Evolutionary conservation across 164 flowering plant species (phyloP).

Genomic region (Santalum album): DNA sequence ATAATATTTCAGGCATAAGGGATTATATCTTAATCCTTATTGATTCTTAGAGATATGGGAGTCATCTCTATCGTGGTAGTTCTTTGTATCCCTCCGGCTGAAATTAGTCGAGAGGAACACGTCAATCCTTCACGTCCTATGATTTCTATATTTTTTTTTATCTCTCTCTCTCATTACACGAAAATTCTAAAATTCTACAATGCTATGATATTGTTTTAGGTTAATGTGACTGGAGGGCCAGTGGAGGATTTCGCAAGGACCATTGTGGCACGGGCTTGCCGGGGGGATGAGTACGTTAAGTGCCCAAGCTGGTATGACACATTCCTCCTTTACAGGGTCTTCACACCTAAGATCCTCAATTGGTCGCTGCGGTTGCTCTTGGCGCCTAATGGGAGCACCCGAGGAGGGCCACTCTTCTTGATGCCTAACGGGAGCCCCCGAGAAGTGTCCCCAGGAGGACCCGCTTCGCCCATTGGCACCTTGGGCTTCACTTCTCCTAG

Average conservation of each 20-base stretch:
- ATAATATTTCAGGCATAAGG: too few relatives aligned
- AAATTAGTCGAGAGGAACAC: too few relatives aligned
- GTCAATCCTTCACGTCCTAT: too few relatives aligned
- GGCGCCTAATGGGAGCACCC: conserved; percentile 18
- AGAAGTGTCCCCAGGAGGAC: conserved; percentile 34
- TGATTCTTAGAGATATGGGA: too few relatives aligned
- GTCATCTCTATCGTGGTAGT: too few relatives aligned
- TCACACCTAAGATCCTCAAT: conserved; percentile 57
- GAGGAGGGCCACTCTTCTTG: too few relatives aligned
- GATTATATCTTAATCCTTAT: too few relatives aligned
- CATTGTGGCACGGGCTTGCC: conserved; percentile 71
- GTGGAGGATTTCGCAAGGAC: conserved; percentile 60
- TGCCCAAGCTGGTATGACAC: conserved; percentile 74
- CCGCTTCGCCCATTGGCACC: conserved; percentile 37
- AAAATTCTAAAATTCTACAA: too few relatives aligned
- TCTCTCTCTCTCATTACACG: neutral
- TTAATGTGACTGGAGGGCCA: conserved; percentile 38
- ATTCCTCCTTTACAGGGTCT: conserved; percentile 66
- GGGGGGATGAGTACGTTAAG: conserved; percentile 74
- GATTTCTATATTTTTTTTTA: too few relatives aligned
- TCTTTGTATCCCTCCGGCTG: too few relatives aligned
- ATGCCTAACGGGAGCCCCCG: too few relatives aligned
- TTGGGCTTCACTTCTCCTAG: conserved; percentile 35
- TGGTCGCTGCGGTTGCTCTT: conserved; percentile 75
- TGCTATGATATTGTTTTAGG: conserved; percentile 42